Evolutionary conservation across 371 early-diverging fungal species (phyloP).

Genomic region (Rhizomucor pusillus): DNA sequence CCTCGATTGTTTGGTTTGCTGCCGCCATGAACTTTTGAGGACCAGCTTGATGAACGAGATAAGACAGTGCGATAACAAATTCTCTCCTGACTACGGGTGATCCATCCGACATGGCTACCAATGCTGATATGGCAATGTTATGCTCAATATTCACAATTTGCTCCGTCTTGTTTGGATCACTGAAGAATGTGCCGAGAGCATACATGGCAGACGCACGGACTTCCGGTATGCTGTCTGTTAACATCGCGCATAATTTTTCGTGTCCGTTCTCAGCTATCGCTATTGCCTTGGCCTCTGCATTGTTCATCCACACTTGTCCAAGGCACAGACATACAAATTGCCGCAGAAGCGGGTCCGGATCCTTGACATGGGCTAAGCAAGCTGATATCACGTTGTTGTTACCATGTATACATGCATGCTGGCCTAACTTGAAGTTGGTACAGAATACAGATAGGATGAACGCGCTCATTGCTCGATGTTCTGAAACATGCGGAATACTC

Average conservation of each 20-base stretch:
- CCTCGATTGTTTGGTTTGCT: conserved; percentile 69
- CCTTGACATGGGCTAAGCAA: conserved; percentile 68
- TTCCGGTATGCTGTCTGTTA: conserved; percentile 77
- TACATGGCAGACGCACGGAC: conserved; percentile 84
- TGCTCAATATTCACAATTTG: conserved; percentile 70
- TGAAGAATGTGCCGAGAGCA: conserved; percentile 79
- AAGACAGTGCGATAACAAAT: conserved; percentile 70
- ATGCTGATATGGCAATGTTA: conserved; percentile 62
- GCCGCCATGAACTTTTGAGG: conserved; percentile 58
- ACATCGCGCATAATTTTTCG: conserved; percentile 57
- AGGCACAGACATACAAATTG: conserved; percentile 91
- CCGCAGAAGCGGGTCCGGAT: conserved; percentile 81
- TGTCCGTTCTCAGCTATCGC: conserved; percentile 74
- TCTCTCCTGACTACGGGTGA: conserved; percentile 83
- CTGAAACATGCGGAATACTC: conserved; percentile 69
- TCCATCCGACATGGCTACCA: conserved; percentile 71
- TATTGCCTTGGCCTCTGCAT: conserved; percentile 70
- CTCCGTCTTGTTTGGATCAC: conserved; percentile 69
- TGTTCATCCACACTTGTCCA: conserved; percentile 82
- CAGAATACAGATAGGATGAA: conserved; percentile 93
- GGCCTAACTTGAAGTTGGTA: conserved; percentile 75
- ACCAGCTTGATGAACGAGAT: conserved; percentile 62
- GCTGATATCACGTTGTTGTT: conserved; percentile 57
- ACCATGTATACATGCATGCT: conserved; percentile 78
- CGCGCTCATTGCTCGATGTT: conserved; percentile 88